A percentile compares a stretch with the other conserved stretches of the same genome.
phyloP scores from a whole-genome alignment of 495 filamentous ascomycete species.

The Platismatia glauca region DNA sequence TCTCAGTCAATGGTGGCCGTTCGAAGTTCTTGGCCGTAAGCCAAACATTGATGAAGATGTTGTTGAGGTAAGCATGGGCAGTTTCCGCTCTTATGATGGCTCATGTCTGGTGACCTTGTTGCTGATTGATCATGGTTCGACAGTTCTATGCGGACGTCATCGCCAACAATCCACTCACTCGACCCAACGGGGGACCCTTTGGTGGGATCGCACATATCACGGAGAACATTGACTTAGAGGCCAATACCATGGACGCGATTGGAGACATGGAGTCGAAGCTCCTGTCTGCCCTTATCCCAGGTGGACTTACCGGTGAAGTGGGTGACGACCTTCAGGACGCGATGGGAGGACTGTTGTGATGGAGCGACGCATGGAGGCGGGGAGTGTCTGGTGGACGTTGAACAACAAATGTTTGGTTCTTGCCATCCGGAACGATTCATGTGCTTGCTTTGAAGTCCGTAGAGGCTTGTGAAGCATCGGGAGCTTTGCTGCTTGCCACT shows the following conservation, averaged over 20 bases:
- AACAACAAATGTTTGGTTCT: background rate
- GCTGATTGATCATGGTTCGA: background rate
- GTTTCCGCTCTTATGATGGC: background rate
- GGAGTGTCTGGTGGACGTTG: background rate
- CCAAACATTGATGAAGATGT: slow-evolving; percentile 26
- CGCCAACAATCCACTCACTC: background rate
- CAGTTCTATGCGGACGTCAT: slow-evolving; percentile 11
- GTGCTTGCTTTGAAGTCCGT: background rate
- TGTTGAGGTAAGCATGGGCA: slow-evolving; percentile 22
- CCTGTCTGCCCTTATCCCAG: slow-evolving; percentile 2
- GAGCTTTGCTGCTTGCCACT: background rate
- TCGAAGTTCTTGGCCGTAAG: slow-evolving; percentile 31
- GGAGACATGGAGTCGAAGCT: slow-evolving; percentile 9
- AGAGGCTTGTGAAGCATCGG: background rate
- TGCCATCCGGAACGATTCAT: background rate
- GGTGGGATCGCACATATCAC: slow-evolving; percentile 7
- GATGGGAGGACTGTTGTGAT: background rate
- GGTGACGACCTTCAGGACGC: background rate
- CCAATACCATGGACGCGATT: slow-evolving; percentile 10
- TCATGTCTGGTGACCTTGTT: background rate
- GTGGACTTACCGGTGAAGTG: background rate
- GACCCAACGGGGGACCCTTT: slow-evolving; percentile 3
- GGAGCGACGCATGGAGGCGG: background rate
- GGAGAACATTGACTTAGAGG: slow-evolving; percentile 6
- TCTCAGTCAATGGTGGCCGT: slow-evolving; percentile 31